These are phyloP conservation scores for Camelina neglecta DNA, from an alignment of 345 rosid genomes.

Conservation along the genomic window DNA sequence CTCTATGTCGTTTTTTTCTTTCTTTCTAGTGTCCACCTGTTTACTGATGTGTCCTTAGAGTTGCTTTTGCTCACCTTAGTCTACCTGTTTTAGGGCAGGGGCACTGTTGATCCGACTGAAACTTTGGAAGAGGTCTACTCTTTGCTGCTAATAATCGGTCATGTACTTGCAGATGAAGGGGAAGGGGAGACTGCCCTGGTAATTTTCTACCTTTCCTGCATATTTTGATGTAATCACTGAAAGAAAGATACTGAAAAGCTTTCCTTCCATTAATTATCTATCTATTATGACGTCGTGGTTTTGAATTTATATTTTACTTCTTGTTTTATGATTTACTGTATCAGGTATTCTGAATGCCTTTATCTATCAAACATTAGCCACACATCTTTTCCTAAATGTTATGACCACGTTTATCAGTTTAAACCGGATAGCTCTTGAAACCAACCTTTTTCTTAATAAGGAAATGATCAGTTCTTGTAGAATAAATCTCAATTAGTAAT, in stretches of 20 bases:
- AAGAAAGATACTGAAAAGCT: slow-evolving; percentile 24
- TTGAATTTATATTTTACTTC: slow-evolving; percentile 12
- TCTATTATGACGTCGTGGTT: slow-evolving; percentile 24
- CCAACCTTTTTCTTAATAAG: slow-evolving; percentile 20
- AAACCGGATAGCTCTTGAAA: slow-evolving; percentile 19
- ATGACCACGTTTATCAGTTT: slow-evolving; percentile 16
- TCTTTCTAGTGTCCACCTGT: slow-evolving; percentile 9
- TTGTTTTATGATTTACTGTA: slow-evolving; percentile 20
- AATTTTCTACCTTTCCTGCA: slow-evolving; percentile 39
- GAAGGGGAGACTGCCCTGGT: slow-evolving; percentile 99
- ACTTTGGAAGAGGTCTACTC: slow-evolving; percentile 94
- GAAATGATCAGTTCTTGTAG: slow-evolving; percentile 17
- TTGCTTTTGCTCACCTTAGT: slow-evolving; percentile 36
- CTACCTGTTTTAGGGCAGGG: slow-evolving; percentile 70
- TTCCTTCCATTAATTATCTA: not conserved
- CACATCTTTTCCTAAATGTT: slow-evolving; percentile 10
- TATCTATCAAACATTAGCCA: slow-evolving; percentile 14
- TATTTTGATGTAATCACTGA: slow-evolving; percentile 29
- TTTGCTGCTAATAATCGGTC: slow-evolving; percentile 81
- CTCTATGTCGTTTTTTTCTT: slow-evolving; percentile 1
- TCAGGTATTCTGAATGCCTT: slow-evolving; percentile 18
- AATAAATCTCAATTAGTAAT: slow-evolving; percentile 20
- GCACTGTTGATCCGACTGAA: slow-evolving; percentile 75
- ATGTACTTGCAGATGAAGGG: slow-evolving; percentile 98
- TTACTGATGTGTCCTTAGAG: slow-evolving; percentile 25